Evolutionary conservation across 768 basidiomycete species (phyloP).

Genomic region (Boletus vinaceobasis): DNA sequence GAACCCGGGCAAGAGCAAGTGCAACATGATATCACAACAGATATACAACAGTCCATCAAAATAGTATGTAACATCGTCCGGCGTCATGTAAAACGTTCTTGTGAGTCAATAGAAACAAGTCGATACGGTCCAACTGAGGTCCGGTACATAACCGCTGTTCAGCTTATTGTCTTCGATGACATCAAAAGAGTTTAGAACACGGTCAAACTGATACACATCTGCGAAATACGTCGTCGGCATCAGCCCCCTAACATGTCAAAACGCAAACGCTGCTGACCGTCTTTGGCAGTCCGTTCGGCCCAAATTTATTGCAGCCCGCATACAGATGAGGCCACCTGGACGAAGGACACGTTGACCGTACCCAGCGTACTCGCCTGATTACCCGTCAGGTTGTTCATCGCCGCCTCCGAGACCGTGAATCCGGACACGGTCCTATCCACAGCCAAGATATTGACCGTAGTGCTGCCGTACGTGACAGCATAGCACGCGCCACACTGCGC

Average conservation of each 20-base stretch:
- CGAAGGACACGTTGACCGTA: conserved; percentile 17
- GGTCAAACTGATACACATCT: background rate
- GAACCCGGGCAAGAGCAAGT: too few relatives aligned
- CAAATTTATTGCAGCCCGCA: background rate
- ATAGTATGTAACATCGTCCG: conserved; percentile 8
- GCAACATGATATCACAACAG: background rate
- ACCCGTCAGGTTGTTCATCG: conserved; percentile 27
- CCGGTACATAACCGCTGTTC: background rate
- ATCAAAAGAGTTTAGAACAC: background rate
- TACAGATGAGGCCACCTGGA: background rate
- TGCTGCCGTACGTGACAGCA: conserved; percentile 24
- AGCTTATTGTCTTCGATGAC: background rate
- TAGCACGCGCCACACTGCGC: conserved; percentile 32
- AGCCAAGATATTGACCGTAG: conserved; percentile 48
- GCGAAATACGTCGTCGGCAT: background rate
- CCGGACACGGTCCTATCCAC: conserved; percentile 47
- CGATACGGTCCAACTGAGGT: conserved; percentile 2
- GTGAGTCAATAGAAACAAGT: background rate
- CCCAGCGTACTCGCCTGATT: conserved; percentile 10
- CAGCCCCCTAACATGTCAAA: conserved; percentile 1
- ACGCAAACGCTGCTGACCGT: conserved; percentile 1
- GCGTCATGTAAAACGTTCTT: background rate
- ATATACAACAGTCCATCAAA: conserved; percentile 9
- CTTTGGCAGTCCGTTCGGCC: background rate
- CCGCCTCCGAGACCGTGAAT: conserved; percentile 34